A percentile compares a stretch with the other conserved stretches of the same genome.
These are phyloP conservation scores for Acephala macrosclerotiorum DNA, from an alignment of 2,329 filamentous ascomycete genomes.

Conservation along the genomic window DNA sequence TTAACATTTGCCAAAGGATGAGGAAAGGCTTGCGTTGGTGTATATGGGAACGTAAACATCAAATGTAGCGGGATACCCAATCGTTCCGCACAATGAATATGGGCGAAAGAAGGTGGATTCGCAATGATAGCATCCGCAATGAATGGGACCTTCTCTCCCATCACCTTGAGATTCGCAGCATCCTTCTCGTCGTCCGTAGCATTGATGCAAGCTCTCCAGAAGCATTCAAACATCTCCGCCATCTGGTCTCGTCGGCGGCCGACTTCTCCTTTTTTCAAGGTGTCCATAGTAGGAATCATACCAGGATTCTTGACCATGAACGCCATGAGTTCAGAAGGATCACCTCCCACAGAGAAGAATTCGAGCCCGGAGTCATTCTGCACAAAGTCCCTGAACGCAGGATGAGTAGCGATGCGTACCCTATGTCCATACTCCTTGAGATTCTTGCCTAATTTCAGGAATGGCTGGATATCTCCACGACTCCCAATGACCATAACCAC, in stretches of 20 bases:
- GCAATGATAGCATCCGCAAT: conserved; percentile 84
- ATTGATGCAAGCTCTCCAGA: conserved; percentile 81
- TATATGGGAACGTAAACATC: conserved; percentile 90
- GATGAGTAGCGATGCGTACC: conserved; percentile 81
- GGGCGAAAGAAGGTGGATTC: conserved; percentile 81
- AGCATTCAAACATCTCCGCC: conserved; percentile 84
- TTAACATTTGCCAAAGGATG: conserved; percentile 82
- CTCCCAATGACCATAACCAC: conserved; percentile 86
- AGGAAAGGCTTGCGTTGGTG: conserved; percentile 72
- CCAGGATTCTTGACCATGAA: conserved; percentile 87
- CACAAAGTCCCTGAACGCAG: conserved; percentile 78
- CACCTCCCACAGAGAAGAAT: conserved; percentile 82
- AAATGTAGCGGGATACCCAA: conserved; percentile 80
- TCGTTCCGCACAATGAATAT: conserved; percentile 81
- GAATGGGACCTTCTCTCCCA: conserved; percentile 67
- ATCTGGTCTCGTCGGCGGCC: conserved; percentile 71
- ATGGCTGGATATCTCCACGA: conserved; percentile 82
- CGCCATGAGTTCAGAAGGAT: conserved; percentile 83
- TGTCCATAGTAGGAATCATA: conserved; percentile 76
- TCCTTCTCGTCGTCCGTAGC: conserved; percentile 74
- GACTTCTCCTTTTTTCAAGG: conserved; percentile 77
- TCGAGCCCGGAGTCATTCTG: conserved; percentile 76
- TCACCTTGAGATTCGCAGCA: conserved; percentile 66
- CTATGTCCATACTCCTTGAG: conserved; percentile 77
- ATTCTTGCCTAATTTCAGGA: conserved; percentile 76